phyloP scores from a whole-genome alignment of 108 stramenopile genomes.

The Pseudonitzschia delicatissima region DNA sequence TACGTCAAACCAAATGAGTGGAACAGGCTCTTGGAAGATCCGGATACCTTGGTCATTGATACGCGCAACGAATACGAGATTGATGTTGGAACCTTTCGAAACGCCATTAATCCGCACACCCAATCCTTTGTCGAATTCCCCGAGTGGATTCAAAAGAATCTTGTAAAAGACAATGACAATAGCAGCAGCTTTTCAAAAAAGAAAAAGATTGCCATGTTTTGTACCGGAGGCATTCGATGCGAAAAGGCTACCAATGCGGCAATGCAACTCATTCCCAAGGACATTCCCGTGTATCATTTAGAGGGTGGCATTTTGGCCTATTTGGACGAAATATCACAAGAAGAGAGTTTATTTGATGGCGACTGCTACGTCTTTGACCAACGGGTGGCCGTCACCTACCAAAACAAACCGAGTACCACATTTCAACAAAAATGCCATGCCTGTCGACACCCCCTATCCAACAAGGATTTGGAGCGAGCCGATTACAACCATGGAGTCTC shows the following conservation, averaged over 20 bases:
- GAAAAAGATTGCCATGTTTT: conserved; percentile 92
- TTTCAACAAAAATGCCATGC: conserved; percentile 63
- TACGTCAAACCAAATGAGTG: conserved; percentile 60
- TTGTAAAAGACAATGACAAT: conserved; percentile 7
- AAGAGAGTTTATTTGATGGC: conserved; percentile 61
- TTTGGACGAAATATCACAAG: conserved; percentile 52
- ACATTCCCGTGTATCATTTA: conserved; percentile 77
- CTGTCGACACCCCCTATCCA: conserved; percentile 66
- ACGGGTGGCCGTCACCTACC: conserved; percentile 72
- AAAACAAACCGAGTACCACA: conserved; percentile 44
- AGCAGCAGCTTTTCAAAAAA: neutral
- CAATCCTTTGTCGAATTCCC: conserved; percentile 72
- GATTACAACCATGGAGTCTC: conserved; percentile 48
- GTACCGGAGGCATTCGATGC: conserved; percentile 93
- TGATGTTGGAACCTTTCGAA: conserved; percentile 75
- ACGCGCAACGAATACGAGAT: conserved; percentile 81
- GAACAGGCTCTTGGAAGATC: conserved; percentile 63
- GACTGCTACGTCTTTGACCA: conserved; percentile 90
- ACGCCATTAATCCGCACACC: conserved; percentile 74
- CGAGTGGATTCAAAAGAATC: conserved; percentile 50
- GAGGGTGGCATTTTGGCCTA: conserved; percentile 88
- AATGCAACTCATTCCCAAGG: conserved; percentile 26
- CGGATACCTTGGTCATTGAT: conserved; percentile 75
- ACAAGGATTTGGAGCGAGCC: conserved; percentile 26
- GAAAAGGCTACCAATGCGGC: conserved; percentile 84